Conservation (phyloP, 202 grass and related monocot genomes). For the Setaria italica region DNA sequence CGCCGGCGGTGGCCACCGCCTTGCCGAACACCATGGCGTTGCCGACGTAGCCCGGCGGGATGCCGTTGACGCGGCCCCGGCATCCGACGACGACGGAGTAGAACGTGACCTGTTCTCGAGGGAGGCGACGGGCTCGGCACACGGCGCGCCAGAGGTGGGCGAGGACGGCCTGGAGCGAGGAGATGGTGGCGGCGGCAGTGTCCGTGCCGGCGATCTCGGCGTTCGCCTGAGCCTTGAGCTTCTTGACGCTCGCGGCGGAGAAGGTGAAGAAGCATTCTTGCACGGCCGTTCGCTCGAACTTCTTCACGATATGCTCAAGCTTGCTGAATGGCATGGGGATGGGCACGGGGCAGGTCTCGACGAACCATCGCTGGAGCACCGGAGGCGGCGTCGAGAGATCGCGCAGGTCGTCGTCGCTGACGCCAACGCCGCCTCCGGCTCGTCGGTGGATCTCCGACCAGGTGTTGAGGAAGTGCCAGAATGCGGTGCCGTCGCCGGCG, state of each 20-base stretch:
- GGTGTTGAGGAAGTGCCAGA: constrained; percentile 50
- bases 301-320: constrained; percentile 6
- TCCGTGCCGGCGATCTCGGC: background rate
- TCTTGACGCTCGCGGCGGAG: constrained; percentile 31
- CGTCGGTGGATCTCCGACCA: constrained; percentile 18
- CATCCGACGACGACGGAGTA: background rate
- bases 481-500: constrained; percentile 50
- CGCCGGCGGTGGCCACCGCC: constrained; percentile 13
- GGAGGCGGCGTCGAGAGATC: background rate
- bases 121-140: constrained; percentile 30
- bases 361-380: constrained; percentile 43
- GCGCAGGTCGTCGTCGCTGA: background rate
- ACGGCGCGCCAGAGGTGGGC: constrained; percentile 45
- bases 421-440: background rate
- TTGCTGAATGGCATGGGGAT: constrained; percentile 43
- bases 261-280: constrained; percentile 54
- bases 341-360: constrained; percentile 18
- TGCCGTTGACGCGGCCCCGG: background rate
- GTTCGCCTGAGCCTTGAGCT: constrained; percentile 46
- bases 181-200: background rate
- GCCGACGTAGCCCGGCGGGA: constrained; percentile 37
- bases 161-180: constrained; percentile 36
- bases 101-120: background rate
- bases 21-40: background rate
- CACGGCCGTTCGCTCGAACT: background rate